These are phyloP conservation scores for Sclerotinia minor DNA, from an alignment of 2,329 filamentous ascomycete species.

Conservation along the genomic window DNA sequence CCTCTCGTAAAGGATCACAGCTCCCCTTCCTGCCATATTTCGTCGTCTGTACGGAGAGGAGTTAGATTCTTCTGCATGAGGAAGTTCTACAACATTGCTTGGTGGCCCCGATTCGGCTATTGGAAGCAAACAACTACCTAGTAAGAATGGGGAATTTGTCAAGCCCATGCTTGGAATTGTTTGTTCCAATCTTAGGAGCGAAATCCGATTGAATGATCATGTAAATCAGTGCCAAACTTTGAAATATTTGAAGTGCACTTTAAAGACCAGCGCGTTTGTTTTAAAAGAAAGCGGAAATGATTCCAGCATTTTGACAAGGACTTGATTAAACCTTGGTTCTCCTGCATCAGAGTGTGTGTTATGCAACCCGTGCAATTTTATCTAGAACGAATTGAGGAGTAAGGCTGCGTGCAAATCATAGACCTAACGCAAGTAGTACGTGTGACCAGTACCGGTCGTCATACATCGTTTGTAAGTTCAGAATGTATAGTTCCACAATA, in stretches of 20 bases:
- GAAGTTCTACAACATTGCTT: conserved; percentile 23
- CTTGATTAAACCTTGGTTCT: conserved; percentile 12
- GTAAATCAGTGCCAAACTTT: conserved; percentile 15
- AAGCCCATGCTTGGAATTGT: conserved; percentile 7
- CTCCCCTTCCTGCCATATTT: not conserved
- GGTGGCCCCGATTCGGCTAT: conserved; percentile 1
- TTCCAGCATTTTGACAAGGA: conserved; percentile 8
- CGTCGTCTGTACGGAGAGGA: not conserved
- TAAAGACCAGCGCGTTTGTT: not conserved
- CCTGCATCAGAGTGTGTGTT: conserved; percentile 16
- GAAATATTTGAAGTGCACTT: not conserved
- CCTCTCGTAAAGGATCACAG: not conserved
- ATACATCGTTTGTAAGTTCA: conserved; percentile 33
- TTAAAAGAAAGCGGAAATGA: not conserved
- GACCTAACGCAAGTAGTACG: not conserved
- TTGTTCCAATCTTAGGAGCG: conserved; percentile 9
- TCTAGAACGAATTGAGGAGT: conserved; percentile 17
- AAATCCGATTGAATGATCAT: conserved; percentile 10
- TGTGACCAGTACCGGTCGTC: conserved; percentile 9
- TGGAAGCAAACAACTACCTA: conserved; percentile 14
- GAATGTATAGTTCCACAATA: conserved; percentile 27
- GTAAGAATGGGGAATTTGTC: not conserved
- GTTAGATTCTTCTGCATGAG: conserved; percentile 5
- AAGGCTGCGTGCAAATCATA: not conserved
- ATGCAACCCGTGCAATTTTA: conserved; percentile 16